Percentiles rank a stretch among this genome's conserved stretches.
These are phyloP conservation scores for Dujonia santamariae DNA, from an alignment of 1,139 yeast species.

Conservation along the genomic window DNA sequence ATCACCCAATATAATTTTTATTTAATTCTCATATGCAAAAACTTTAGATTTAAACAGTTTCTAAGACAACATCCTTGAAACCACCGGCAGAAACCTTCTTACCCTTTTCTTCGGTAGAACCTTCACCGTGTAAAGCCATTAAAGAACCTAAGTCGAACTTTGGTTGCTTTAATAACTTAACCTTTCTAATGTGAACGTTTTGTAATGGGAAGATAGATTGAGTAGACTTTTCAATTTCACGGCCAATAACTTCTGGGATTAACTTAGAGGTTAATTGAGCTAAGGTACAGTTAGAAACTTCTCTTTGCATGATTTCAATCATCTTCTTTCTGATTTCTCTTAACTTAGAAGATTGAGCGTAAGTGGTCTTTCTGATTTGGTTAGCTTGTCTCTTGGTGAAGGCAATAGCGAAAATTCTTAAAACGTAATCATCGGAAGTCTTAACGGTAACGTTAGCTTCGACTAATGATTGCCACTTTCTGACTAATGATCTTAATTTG, in stretches of 20 bases:
- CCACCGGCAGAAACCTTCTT: slow-evolving; percentile 46
- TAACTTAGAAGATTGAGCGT: slow-evolving; percentile 50
- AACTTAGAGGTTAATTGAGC: slow-evolving; percentile 51
- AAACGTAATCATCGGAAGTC: slow-evolving; percentile 49
- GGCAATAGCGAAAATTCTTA: slow-evolving; percentile 51
- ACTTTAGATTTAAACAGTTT: slow-evolving; percentile 30
- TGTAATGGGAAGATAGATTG: slow-evolving; percentile 52
- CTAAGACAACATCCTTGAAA: slow-evolving; percentile 53
- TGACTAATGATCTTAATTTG: slow-evolving; percentile 50
- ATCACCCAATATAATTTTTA: no score
- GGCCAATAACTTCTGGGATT: slow-evolving; percentile 53
- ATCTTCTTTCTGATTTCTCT: slow-evolving; percentile 52
- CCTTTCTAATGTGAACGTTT: slow-evolving; percentile 53
- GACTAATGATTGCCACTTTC: slow-evolving; percentile 54
- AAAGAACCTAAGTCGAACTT: slow-evolving; percentile 53
- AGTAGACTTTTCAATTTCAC: slow-evolving; percentile 52
- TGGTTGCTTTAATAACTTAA: slow-evolving; percentile 51
- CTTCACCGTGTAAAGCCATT: slow-evolving; percentile 52
- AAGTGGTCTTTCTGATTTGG: slow-evolving; percentile 50
- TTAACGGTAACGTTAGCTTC: slow-evolving; percentile 52
- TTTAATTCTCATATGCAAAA: not conserved
- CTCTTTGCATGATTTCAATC: slow-evolving; percentile 53
- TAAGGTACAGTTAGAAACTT: slow-evolving; percentile 48
- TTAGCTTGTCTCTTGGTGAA: slow-evolving; percentile 53
- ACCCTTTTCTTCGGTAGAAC: slow-evolving; percentile 49